Base-by-base conservation (phyloP, 495 filamentous ascomycete species). In the Tuber indicum region DNA sequence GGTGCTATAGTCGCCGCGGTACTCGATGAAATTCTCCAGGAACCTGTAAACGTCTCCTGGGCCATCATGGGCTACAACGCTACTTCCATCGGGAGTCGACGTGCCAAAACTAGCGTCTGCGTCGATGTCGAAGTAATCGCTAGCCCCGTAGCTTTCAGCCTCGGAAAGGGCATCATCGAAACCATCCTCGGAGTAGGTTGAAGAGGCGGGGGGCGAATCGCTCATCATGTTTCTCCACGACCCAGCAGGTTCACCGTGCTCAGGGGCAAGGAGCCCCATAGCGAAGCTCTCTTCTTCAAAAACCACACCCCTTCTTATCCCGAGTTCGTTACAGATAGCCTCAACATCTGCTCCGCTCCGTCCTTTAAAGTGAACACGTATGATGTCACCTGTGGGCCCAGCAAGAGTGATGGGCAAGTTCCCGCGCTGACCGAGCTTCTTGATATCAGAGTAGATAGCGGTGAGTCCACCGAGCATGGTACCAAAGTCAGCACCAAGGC, bases 321-420 rank as follows among this genome's bases (percentile, higher is more conserved):
- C 92, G n/a, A 95, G 87, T 84, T 99, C 96, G 70, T 92, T 88
- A 83, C 94, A 98, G 0, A 98, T 87, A 23, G 87, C 86, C 83
- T 96, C 93, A 0, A 98, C 94, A 3, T 92, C 92, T 7, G 91
- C 90, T 0, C 89, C 90, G 81, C 98, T 94, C 78, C 95, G 97
- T 39, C 96, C 96, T 1, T 93, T 92, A 83, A 99, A 98, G 49
- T 93, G 91, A 3, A 98, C 91, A 17, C 92, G 89, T 12, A 99
- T 86, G 5, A 86, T 84, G 62, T 84, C 83, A 52, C 84, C 83
- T 10, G 89, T 89, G 32, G 86, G 85, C 73, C 86, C 85, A 72
- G 91, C 91, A 58, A 97, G 87, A 0, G 87, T 86, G 26, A 98
- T 90, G 0, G 96, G 93, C 14, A 98, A 86, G 82, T 97, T 93